These are phyloP conservation scores for Luffa acutangula DNA, from an alignment of 306 rosid species.

Conservation along the genomic window DNA sequence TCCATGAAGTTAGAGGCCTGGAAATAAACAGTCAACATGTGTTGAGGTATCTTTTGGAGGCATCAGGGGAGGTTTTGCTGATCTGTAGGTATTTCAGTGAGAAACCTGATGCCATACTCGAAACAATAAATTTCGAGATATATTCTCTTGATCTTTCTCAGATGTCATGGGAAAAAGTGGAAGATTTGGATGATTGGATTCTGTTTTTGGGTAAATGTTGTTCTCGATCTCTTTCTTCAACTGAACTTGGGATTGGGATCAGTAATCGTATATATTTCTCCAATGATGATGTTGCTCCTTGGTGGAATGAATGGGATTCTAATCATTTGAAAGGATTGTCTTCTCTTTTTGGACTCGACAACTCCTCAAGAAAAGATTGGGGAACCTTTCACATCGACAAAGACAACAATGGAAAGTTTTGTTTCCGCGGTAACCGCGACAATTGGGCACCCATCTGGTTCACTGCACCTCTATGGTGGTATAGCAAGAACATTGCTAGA, in stretches of 20 bases:
- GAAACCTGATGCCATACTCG: constrained; percentile 19
- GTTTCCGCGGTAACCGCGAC: constrained; percentile 38
- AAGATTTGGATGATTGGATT: constrained; percentile 25
- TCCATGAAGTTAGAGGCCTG: constrained; percentile 26
- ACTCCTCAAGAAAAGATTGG: constrained; percentile 33
- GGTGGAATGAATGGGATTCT: constrained; percentile 75
- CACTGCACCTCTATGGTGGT: constrained; percentile 59
- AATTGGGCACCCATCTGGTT: constrained; percentile 48
- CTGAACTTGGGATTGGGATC: constrained; percentile 30
- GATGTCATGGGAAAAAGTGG: constrained; percentile 37
- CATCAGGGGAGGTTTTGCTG: constrained; percentile 39
- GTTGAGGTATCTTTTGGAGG: constrained; percentile 45
- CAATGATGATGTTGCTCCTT: constrained; percentile 38
- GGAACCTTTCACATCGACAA: constrained; percentile 30
- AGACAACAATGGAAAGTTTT: constrained; percentile 3
- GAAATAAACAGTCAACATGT: constrained; percentile 18
- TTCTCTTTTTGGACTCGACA: constrained; percentile 19
- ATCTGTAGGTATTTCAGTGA: constrained; percentile 35
- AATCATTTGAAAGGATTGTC: constrained; percentile 31
- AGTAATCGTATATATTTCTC: constrained; percentile 35
- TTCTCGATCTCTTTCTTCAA: constrained; percentile 32
- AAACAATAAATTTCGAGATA: constrained; percentile 33
- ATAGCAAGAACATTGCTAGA: constrained; percentile 18
- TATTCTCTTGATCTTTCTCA: constrained; percentile 22
- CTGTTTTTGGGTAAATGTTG: constrained; percentile 49